Percentiles rank a stretch among this genome's conserved stretches.
phyloP scores from a whole-genome alignment of 108 stramenopile species.

The Ochromonas danica region DNA sequence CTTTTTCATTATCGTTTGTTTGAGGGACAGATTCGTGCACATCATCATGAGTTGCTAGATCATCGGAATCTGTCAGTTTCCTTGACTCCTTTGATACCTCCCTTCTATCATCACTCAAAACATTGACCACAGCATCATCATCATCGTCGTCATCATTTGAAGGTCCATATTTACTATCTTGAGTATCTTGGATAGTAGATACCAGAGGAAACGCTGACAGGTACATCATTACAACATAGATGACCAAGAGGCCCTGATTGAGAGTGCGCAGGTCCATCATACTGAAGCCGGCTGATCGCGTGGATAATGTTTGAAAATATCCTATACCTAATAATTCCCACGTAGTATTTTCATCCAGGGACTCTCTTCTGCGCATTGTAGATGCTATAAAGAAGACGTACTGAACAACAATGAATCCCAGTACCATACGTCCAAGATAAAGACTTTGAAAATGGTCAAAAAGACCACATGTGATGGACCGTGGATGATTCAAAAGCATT shows the following conservation, averaged over 20 bases:
- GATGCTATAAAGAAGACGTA: not conserved
- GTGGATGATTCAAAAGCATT: not conserved
- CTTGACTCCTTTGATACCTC: too few species aligned
- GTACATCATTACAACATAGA: slow-evolving; percentile 17
- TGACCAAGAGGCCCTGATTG: not conserved
- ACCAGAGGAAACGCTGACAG: not conserved
- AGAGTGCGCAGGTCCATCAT: not conserved
- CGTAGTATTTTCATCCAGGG: not conserved
- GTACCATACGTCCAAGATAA: not conserved
- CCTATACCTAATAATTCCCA: not conserved
- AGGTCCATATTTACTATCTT: too few species aligned
- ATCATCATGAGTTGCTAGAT: too few species aligned
- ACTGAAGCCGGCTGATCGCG: not conserved
- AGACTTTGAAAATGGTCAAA: not conserved
- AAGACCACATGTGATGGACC: not conserved
- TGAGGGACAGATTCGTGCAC: too few species aligned
- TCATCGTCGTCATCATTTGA: too few species aligned
- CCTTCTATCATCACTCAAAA: too few species aligned
- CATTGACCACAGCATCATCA: too few species aligned
- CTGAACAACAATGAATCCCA: not conserved
- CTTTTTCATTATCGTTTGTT: too few species aligned
- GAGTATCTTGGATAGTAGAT: not conserved
- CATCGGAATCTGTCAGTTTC: too few species aligned
- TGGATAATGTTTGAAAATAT: not conserved
- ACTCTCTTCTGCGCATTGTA: not conserved